These are phyloP conservation scores for Camillea tinctor DNA, from an alignment of 2,329 filamentous ascomycete genomes.

Conservation along the genomic window DNA sequence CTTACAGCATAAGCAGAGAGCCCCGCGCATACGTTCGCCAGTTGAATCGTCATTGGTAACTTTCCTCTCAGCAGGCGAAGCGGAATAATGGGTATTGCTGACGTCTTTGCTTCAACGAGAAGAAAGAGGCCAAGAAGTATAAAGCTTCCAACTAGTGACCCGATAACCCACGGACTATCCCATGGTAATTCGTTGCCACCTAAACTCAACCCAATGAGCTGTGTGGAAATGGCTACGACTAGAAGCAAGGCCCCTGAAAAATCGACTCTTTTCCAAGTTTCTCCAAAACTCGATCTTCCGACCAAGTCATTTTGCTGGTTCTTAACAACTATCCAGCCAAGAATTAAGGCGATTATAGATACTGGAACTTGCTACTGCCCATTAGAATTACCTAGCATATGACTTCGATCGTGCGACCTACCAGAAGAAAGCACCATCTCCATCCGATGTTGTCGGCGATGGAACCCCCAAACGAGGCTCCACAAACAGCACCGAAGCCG, in stretches of 20 bases:
- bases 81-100: slow-evolving; percentile 53
- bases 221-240: slow-evolving; percentile 56
- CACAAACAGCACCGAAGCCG: slow-evolving; percentile 61
- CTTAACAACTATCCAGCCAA: slow-evolving; percentile 53
- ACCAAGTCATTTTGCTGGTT: slow-evolving; percentile 38
- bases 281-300: slow-evolving; percentile 31
- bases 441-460: slow-evolving; percentile 65
- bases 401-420: neutral
- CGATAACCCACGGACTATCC: slow-evolving; percentile 47
- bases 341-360: slow-evolving; percentile 51
- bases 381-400: neutral
- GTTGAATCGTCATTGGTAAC: slow-evolving; percentile 53
- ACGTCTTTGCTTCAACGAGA: slow-evolving; percentile 47
- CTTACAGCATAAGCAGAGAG: slow-evolving; percentile 62
- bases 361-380: slow-evolving; percentile 52
- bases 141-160: slow-evolving; percentile 42
- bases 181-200: slow-evolving; percentile 57
- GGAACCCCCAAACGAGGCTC: slow-evolving; percentile 63
- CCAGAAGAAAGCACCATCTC: slow-evolving; percentile 63
- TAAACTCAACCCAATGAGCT: slow-evolving; percentile 54
- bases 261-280: slow-evolving; percentile 56
- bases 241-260: slow-evolving; percentile 56
- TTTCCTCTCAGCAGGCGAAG: slow-evolving; percentile 55
- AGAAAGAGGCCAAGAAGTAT: slow-evolving; percentile 45
- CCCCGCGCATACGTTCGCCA: slow-evolving; percentile 59